Evolutionary conservation across 2,329 filamentous ascomycete species (phyloP).

Genomic region (Fusarium austroafricanum): DNA sequence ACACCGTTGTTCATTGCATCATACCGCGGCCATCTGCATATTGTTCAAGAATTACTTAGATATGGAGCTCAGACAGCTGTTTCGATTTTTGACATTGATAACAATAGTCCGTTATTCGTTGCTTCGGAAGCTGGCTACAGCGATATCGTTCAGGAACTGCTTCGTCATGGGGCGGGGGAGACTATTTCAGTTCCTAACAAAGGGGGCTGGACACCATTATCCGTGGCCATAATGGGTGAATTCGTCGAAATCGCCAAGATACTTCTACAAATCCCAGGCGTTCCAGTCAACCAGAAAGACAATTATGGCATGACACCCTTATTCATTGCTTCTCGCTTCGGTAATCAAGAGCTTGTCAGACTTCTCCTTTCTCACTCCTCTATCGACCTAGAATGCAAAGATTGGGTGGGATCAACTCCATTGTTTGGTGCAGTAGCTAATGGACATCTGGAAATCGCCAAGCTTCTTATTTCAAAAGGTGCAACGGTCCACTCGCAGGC

Average conservation of each 20-base stretch:
- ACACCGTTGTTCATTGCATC: too few relatives aligned
- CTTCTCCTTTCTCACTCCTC: rapidly evolving
- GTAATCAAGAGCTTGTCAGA: rapidly evolving
- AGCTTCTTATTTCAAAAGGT: neutral
- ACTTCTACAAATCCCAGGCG: too few relatives aligned
- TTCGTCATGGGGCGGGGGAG: rapidly evolving
- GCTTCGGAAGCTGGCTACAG: rapidly evolving
- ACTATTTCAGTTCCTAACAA: rapidly evolving
- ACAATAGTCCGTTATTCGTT: neutral
- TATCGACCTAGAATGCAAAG: rapidly evolving
- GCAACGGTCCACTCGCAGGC: rapidly evolving
- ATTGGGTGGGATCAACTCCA: rapidly evolving
- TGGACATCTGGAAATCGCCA: neutral
- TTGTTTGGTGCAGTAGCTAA: neutral
- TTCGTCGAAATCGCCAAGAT: too few relatives aligned
- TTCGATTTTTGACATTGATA: rapidly evolving
- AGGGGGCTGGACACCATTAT: too few relatives aligned
- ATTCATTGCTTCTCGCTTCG: neutral
- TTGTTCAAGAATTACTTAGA: too few relatives aligned
- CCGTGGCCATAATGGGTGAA: too few relatives aligned
- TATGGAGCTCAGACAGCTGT: neutral
- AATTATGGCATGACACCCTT: rapidly evolving
- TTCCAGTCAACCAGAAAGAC: neutral
- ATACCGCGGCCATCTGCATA: too few relatives aligned
- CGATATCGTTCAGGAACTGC: neutral